Conservation (phyloP, 2,329 filamentous ascomycete genomes). For the Colletotrichum sp. region DNA sequence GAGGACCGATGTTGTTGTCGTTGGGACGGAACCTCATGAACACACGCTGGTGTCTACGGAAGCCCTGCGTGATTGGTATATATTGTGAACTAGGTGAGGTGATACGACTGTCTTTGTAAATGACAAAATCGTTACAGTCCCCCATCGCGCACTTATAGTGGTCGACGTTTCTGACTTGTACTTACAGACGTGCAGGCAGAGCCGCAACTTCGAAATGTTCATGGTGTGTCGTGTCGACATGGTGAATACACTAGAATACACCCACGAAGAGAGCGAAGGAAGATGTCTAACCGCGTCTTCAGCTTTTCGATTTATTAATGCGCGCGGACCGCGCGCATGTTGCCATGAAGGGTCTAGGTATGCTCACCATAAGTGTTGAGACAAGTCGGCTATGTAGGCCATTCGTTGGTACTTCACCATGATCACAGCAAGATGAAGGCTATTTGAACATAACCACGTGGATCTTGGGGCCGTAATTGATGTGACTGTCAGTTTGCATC, state of each 20-base stretch:
- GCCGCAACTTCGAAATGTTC: neutral
- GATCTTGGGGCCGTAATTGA: neutral
- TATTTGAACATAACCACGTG: neutral
- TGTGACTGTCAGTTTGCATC: no score
- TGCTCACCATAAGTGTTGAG: neutral
- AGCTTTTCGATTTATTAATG: accelerated
- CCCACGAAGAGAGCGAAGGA: neutral
- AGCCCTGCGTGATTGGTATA: accelerated
- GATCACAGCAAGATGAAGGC: neutral
- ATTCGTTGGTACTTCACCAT: neutral
- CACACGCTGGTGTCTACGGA: neutral
- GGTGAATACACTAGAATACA: neutral
- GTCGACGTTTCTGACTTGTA: neutral
- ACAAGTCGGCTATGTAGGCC: neutral
- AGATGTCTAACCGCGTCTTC: neutral
- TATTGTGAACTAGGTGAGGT: neutral
- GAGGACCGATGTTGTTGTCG: neutral
- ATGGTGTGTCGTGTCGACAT: neutral
- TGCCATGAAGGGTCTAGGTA: neutral
- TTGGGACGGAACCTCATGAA: neutral
- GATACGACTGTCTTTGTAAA: neutral
- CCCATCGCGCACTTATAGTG: no score
- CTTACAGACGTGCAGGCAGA: neutral
- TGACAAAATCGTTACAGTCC: neutral
- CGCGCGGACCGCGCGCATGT: neutral